Base-by-base conservation (phyloP, 768 basidiomycete species). In the Tylopilus sp. region DNA sequence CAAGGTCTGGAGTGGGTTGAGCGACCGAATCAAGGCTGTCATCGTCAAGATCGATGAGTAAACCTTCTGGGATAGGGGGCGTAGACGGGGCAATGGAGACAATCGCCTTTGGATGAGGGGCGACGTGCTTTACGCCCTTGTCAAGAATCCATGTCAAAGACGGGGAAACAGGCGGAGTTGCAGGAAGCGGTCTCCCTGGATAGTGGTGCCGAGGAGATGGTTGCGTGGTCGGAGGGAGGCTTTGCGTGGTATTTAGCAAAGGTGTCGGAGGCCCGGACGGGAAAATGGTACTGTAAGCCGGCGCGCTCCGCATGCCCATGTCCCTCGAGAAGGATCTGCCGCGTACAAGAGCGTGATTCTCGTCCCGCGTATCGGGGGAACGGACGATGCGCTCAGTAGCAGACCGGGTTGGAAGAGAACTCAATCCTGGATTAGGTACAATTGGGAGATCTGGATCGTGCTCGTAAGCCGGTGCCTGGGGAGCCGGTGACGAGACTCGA, bases 31-130 rank as follows among this genome's bases (percentile, higher is more conserved):
- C 70, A 11, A 71, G 60, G 43, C 67, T 71, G 24, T 65, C 63
- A 41, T 79, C 81, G 26, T 79, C 75, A 19, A 84, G 67, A 66
- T 85, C 80, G 53, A 85, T 84, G 26, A 84, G 67, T 21, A 82
- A 63, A 3, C 81, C 83, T 58, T 84, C 52, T 73, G 70, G 50
- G 72, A 79, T 59, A 72, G 61, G 63, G 70, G 76, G 56, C 68
- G 66, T 69, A 3, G 57, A 55, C 0, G 64, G 64, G 3, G 60
- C 13, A 24, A 42, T 45, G 13, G 64, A 65, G 2, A 66, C 55
- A 1, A 51, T 45, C 21, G 53, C 37, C 50, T 66, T 66, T 21
- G 58, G 54, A 45, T 56, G 59, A 9, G 54, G 51, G 6, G 22
- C 21, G 10, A 59, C 51, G 1, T 42, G 64, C 6, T 22, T 48